Evolutionary conservation across 2,329 filamentous ascomycete species (phyloP).

Genomic region (Ophiostoma sp.): DNA sequence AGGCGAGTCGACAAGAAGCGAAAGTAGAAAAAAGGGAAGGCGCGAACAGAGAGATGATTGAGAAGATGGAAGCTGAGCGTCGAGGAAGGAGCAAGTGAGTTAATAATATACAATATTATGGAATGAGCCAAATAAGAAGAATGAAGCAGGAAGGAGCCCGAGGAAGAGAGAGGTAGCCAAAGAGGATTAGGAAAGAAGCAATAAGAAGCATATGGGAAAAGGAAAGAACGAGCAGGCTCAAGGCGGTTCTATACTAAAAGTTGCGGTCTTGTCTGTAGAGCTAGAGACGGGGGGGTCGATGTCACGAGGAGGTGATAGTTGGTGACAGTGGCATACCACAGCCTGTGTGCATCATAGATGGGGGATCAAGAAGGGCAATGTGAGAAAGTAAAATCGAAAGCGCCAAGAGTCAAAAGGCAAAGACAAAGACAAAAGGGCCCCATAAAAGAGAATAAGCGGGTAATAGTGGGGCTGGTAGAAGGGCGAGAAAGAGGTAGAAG

Average conservation of each 20-base stretch:
- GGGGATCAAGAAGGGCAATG: background rate
- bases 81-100: background rate
- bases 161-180: background rate
- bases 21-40: slow-evolving; percentile 13
- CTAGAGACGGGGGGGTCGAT: background rate
- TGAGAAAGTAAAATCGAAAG: background rate
- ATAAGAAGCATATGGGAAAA: background rate
- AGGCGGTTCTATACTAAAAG: background rate
- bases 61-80: background rate
- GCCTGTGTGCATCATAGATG: background rate
- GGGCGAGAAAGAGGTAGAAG: background rate
- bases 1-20: slow-evolving; percentile 10
- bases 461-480: slow-evolving; percentile 11
- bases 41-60: background rate
- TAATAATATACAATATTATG: background rate
- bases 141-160: background rate
- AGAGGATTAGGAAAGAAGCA: background rate
- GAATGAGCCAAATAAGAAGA: background rate
- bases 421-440: background rate
- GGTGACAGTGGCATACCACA: background rate
- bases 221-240: background rate
- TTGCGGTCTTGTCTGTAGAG: background rate
- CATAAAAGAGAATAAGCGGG: slow-evolving; percentile 3
- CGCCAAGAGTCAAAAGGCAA: background rate
- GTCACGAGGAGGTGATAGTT: background rate